phyloP scores from a whole-genome alignment of 1,284 basidiomycete genomes.

The Ustilago trichophora region DNA sequence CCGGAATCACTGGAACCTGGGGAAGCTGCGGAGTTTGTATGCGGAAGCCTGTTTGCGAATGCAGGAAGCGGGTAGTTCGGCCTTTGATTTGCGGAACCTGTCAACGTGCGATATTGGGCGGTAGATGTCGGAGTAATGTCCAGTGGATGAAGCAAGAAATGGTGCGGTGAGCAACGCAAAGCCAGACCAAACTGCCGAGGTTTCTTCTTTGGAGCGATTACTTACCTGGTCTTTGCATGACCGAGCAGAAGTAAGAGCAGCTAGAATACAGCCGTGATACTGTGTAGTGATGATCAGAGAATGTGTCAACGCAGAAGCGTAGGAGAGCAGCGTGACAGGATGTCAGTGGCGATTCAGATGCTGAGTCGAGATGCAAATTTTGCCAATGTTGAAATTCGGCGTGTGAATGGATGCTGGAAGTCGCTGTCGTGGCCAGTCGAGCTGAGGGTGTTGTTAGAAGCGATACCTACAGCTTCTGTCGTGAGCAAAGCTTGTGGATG shows the following conservation, averaged over 20 bases:
- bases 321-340: neutral
- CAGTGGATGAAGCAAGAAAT: too few relatives aligned
- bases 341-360: constrained; percentile 14
- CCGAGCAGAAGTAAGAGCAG: constrained; percentile 22
- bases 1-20: constrained; percentile 29
- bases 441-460: neutral
- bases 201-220: neutral
- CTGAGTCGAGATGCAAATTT: too few relatives aligned
- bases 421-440: neutral
- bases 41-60: constrained; percentile 39
- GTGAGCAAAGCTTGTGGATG: constrained; percentile 7
- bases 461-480: constrained; percentile 26
- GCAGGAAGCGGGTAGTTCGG: constrained; percentile 32
- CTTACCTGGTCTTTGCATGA: constrained; percentile 48
- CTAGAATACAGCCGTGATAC: constrained; percentile 6
- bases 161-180: neutral
- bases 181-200: neutral
- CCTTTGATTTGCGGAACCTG: constrained; percentile 39
- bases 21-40: constrained; percentile 23
- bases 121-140: too few relatives aligned
- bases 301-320: neutral
- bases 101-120: neutral
- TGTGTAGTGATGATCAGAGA: too few relatives aligned
- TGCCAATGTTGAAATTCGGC: too few relatives aligned
- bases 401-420: neutral